Conservation (phyloP, 495 filamentous ascomycete species). For the Penicillium coffeae region DNA sequence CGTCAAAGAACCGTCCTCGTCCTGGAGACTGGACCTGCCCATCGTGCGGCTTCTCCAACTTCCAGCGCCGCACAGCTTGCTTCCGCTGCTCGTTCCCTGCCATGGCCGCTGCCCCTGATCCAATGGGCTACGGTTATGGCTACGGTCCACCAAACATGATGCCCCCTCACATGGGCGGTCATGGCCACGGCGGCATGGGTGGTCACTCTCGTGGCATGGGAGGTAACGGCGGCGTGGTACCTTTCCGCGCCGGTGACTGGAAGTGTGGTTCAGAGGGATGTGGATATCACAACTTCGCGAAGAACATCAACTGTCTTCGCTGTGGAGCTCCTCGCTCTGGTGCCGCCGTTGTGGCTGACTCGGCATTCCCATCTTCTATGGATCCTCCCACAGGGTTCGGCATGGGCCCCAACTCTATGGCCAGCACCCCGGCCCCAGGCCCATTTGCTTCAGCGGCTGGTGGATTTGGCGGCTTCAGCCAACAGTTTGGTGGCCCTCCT, state of each 20-base stretch:
- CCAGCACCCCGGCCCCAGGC: constrained; percentile 77
- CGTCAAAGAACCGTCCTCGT: constrained; percentile 94
- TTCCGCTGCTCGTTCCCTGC: constrained; percentile 98
- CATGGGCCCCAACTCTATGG: constrained; percentile 74
- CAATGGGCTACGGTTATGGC: constrained; percentile 70
- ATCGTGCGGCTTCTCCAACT: constrained; percentile 77
- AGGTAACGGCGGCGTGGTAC: constrained; percentile 81
- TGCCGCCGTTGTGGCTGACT: constrained; percentile 90
- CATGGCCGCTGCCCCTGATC: constrained; percentile 70
- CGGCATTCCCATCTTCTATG: constrained; percentile 87
- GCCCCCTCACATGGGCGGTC: constrained; percentile 67
- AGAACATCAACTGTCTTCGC: constrained; percentile 95
- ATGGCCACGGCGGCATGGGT: constrained; percentile 64
- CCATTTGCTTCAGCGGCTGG: constrained; percentile 72
- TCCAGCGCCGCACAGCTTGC: constrained; percentile 95
- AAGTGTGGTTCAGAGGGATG: constrained; percentile 98
- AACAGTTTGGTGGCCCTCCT: constrained; percentile 83
- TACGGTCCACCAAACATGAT: constrained; percentile 79
- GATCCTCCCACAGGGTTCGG: constrained; percentile 77
- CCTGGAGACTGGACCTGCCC: constrained; percentile 99
- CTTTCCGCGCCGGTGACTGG: constrained; percentile 98
- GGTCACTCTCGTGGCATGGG: constrained; percentile 69
- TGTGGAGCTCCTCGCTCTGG: constrained; percentile 92
- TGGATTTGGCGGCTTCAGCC: constrained; percentile 71
- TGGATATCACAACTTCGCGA: constrained; percentile 98